Evolutionary conservation across 495 filamentous ascomycete species (phyloP).

Genomic region (Hypomontagnella monticulosa): DNA sequence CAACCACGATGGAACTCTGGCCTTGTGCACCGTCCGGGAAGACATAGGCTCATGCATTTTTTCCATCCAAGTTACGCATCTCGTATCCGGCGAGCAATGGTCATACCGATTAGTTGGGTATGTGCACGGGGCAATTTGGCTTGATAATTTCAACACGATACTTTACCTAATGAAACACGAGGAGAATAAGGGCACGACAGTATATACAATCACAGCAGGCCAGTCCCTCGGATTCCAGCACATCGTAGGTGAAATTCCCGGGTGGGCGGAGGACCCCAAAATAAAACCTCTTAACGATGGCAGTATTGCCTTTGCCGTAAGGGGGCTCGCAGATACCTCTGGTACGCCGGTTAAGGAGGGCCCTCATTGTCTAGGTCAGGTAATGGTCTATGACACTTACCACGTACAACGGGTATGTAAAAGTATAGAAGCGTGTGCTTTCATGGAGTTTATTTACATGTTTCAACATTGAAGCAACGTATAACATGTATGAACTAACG

Average conservation of each 20-base stretch:
- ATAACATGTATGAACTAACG: background rate
- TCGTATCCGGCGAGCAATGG: constrained; percentile 30
- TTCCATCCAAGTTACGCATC: constrained; percentile 15
- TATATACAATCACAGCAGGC: too few relatives aligned
- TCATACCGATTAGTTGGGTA: background rate
- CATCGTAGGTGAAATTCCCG: background rate
- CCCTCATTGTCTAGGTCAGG: background rate
- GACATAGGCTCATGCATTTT: too few relatives aligned
- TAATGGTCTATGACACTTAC: constrained; percentile 6
- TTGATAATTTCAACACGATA: constrained; percentile 23
- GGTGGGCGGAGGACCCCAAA: constrained; percentile 25
- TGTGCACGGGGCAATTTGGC: constrained; percentile 36
- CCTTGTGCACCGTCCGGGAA: constrained; percentile 34
- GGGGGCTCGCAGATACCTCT: constrained; percentile 28
- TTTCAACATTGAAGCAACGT: background rate
- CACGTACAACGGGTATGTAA: constrained; percentile 33
- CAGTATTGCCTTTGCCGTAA: constrained; percentile 35
- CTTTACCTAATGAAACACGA: constrained; percentile 17
- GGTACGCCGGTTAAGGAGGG: constrained; percentile 13
- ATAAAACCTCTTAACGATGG: constrained; percentile 34
- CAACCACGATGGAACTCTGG: constrained; percentile 41
- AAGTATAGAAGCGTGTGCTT: background rate
- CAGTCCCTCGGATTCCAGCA: too few relatives aligned
- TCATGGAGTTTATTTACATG: background rate
- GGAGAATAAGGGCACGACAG: too few relatives aligned